Evolutionary conservation across 805 yeast genomes (phyloP), one percentile per base, ranked within the genome.

Genomic region (Zygoascus flipseniorum): DNA sequence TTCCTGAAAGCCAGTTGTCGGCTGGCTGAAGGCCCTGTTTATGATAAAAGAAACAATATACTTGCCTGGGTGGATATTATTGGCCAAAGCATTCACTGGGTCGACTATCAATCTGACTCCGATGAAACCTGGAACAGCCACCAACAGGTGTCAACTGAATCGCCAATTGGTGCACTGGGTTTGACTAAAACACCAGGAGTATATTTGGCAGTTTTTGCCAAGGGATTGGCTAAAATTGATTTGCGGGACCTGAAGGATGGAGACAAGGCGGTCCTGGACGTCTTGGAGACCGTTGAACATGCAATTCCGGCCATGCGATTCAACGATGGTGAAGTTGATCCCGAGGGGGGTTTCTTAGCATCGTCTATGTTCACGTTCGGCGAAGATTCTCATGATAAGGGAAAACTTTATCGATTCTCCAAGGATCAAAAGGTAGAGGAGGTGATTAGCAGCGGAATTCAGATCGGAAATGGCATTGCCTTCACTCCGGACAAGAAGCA

Each of bases 281-380:
- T 61, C 54, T 70, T 71, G 58, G 43, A 45, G 19, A 61, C 11
- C 18, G 49, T 46, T 9, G 20, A 46, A 11, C 49, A 46, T 31
- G 49, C 18, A 3, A 4, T 31, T 31, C 49, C 49, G 9, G 42
- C 19, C 39, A 46, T 66, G 65, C 73, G 89, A 62, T 84, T 93
- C 43, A 89, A 89, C 62, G 97, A 89, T 65, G 96, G 97, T 0
- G 77, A 80, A 47, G 78, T 89, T 43, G 89, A 87, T 55, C 84
- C 86, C 2, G 71, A 79, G 62, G 96, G 96, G 0, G 76, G 83
- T 56, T 76, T 89, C 50, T 84, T 86, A 78, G 80, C 86, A 49
- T 96, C 97, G 1, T 74, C 90, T 19, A 89, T 89, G 95, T 50
- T 48, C 28, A 54, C 52, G 16, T 54, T 51, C 23, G 56, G 53